These are phyloP conservation scores for Trichoderma gamsii DNA, from an alignment of 495 filamentous ascomycete species.

Conservation along the genomic window DNA sequence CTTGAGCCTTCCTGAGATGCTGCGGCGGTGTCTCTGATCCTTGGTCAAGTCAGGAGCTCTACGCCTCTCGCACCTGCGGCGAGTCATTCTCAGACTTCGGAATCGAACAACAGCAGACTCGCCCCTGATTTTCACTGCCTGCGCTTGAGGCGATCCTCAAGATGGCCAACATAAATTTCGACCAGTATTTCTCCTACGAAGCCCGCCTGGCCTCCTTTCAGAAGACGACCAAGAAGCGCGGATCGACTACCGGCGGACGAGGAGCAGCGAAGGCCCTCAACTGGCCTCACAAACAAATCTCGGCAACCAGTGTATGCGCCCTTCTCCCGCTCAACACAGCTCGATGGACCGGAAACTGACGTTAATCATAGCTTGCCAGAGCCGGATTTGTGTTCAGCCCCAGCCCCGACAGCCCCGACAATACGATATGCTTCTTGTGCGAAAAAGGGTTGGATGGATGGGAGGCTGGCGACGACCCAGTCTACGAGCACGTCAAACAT, in stretches of 20 bases:
- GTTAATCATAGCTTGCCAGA: constrained; percentile 59
- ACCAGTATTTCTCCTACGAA: constrained; percentile 53
- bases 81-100: not conserved
- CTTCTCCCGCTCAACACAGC: constrained; percentile 14
- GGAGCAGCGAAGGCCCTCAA: constrained; percentile 60
- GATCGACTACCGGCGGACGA: constrained; percentile 51
- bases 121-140: not conserved
- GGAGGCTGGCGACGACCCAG: constrained; percentile 75
- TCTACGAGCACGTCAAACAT: constrained; percentile 78
- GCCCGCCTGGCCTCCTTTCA: constrained; percentile 74
- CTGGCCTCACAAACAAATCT: constrained; percentile 77
- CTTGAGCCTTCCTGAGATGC: constrained; percentile 7
- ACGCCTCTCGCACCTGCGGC: constrained; percentile 6
- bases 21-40: not conserved
- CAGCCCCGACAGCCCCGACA: constrained; percentile 66
- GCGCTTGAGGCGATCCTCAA: constrained; percentile 8
- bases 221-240: constrained; percentile 32
- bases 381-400: constrained; percentile 91
- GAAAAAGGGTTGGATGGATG: constrained; percentile 74
- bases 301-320: constrained; percentile 24
- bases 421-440: constrained; percentile 85
- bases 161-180: constrained; percentile 18
- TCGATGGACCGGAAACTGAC: constrained; percentile 14
- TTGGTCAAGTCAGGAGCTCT: constrained; percentile 1
- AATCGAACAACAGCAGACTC: not conserved